Conservation (phyloP, 495 filamentous ascomycete species). For the Daldinia grandis region DNA sequence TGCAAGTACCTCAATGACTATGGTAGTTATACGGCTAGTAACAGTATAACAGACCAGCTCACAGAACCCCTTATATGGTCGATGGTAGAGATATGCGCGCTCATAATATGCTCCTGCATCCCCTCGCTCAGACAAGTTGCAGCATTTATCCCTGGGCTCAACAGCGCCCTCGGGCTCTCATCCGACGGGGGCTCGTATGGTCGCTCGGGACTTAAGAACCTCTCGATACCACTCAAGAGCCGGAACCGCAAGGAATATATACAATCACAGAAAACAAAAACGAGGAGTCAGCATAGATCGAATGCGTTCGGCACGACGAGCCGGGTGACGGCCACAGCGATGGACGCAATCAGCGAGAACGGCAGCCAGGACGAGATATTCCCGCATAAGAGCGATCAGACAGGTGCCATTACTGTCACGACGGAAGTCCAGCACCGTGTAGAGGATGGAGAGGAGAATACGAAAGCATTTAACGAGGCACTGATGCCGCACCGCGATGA, state of each 20-base stretch:
- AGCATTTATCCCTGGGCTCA: slow-evolving; percentile 35
- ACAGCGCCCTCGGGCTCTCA: slow-evolving; percentile 33
- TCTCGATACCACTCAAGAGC: slow-evolving; percentile 21
- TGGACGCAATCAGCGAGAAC: slow-evolving; percentile 31
- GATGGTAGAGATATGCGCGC: slow-evolving; percentile 41
- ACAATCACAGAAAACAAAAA: slow-evolving; percentile 29
- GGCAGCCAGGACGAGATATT: slow-evolving; percentile 50
- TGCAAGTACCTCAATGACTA: slow-evolving; percentile 13
- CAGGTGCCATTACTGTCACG: slow-evolving; percentile 27
- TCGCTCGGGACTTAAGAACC: slow-evolving; percentile 1
- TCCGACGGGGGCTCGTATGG: slow-evolving; percentile 15
- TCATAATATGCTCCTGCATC: slow-evolving; percentile 45
- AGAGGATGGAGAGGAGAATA: slow-evolving; percentile 7
- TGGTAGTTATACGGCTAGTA: background rate
- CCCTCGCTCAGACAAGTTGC: slow-evolving; percentile 40
- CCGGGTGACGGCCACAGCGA: slow-evolving; percentile 13
- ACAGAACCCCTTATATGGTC: slow-evolving; percentile 40
- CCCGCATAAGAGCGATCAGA: slow-evolving; percentile 29
- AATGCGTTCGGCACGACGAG: slow-evolving; percentile 29
- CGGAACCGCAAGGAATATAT: slow-evolving; percentile 19
- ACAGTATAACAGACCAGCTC: slow-evolving; percentile 24
- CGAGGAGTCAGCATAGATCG: slow-evolving; percentile 3
- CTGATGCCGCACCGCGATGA: slow-evolving; percentile 10
- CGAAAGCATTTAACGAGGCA: background rate
- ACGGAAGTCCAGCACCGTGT: slow-evolving; percentile 25